Base-by-base conservation (phyloP, 2,329 filamentous ascomycete species). In the Diaporthe helianthi region DNA sequence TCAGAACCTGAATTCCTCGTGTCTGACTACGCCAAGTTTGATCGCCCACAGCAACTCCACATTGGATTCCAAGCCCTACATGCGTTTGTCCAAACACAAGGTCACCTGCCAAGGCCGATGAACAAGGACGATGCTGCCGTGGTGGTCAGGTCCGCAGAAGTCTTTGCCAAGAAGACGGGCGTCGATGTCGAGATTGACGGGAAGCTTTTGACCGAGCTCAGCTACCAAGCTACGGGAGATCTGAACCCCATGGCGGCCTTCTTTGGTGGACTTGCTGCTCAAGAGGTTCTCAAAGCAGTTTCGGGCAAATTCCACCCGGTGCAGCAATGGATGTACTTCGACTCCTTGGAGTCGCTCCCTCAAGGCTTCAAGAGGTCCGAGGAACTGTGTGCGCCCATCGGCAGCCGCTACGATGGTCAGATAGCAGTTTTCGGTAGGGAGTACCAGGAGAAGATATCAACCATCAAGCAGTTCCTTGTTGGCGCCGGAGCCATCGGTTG, bases 271-370 rank as follows among this genome's bases (percentile, higher is more conserved):
- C 88, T 98, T 74, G 88, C 93, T 31, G 96, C 96, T 1, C 96
- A 99, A 79, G 96, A 99, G 80, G 91, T 98, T 26, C 87, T 99
- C 71, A 99, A 99, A 82, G 93, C 95, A 22, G 93, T 99, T 8
- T 99, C 96, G 65, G 96, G 96, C 74, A 99, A 99, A 81, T 99
- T 99, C 83, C 89, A 93, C 76, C 96, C 96, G n/a, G 90, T 98
- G 73, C 87, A 92, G 74, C 96, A 99, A 80, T 98, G 93, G 90
- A 87, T 99, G 79, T 98, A 99, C 84, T 97, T 98, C 75, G 96
- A 99, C 80, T 97, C 96, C 1, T 84, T 99, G n/a, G 96, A 99
- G 80, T 97, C 96, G 12, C 86, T 99, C 2, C 95, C 96, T 1
- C 87, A 90, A 1, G 92, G 88, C 19, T 87, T 86, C 53, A 85